phyloP scores from a whole-genome alignment of 2,329 filamentous ascomycete species.

The Claviceps digitariae region DNA sequence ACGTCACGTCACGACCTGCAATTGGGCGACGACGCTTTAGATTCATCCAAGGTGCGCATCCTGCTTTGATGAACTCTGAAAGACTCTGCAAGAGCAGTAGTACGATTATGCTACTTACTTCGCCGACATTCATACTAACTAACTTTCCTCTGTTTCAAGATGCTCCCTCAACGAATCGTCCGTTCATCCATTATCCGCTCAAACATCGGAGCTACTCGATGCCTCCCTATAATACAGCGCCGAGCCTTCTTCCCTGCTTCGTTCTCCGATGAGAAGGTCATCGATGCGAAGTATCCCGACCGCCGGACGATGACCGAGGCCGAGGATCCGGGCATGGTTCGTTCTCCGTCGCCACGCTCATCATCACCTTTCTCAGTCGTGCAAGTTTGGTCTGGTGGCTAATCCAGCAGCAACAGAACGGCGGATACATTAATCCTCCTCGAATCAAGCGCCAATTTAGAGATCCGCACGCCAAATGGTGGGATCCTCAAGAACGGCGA shows the following conservation, averaged over 20 bases:
- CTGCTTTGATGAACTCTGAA: neutral
- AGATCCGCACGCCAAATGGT: constrained; percentile 88
- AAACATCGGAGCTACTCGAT: constrained; percentile 31
- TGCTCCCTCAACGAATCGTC: constrained; percentile 47
- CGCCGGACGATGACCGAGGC: constrained; percentile 37
- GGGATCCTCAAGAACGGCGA: constrained; percentile 92
- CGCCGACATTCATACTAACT: neutral
- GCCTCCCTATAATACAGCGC: constrained; percentile 40
- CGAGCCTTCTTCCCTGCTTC: constrained; percentile 42
- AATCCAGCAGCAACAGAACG: constrained; percentile 45
- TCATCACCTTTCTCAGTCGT: neutral
- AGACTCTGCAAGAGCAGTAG: neutral
- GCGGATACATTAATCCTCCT: constrained; percentile 69
- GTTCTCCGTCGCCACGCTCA: constrained; percentile 14
- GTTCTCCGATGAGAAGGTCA: constrained; percentile 29
- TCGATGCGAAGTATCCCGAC: constrained; percentile 40
- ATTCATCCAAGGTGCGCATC: constrained; percentile 14
- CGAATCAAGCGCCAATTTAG: constrained; percentile 78
- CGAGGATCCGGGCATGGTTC: constrained; percentile 54
- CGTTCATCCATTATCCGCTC: constrained; percentile 33
- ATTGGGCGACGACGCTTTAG: constrained; percentile 21
- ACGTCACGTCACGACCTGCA: constrained; percentile 15
- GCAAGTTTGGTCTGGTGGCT: constrained; percentile 9
- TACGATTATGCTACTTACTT: neutral
- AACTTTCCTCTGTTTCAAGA: constrained; percentile 24